These are phyloP conservation scores for Mycena maculata DNA, from an alignment of 768 basidiomycete species.

Conservation along the genomic window DNA sequence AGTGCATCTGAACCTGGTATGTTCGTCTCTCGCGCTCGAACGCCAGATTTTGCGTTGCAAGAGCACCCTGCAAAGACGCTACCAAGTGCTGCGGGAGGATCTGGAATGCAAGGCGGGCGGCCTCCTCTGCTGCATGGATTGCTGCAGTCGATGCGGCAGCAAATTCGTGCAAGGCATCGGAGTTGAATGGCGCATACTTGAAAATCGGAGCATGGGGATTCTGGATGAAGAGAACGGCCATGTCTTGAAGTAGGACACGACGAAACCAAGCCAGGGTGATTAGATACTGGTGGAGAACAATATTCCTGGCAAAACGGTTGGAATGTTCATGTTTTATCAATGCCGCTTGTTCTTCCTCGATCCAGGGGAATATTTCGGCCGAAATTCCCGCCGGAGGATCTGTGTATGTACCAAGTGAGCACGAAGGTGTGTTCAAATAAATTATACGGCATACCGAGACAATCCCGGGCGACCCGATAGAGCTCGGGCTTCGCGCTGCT, in stretches of 20 bases:
- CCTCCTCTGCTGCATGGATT: neutral
- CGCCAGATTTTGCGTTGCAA: neutral
- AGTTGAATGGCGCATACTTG: slow-evolving; percentile 1
- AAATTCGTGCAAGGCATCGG: neutral
- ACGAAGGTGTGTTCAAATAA: neutral
- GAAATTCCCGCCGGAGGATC: slow-evolving; percentile 34
- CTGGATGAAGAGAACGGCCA: slow-evolving; percentile 4
- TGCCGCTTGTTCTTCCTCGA: neutral
- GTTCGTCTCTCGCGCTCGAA: neutral
- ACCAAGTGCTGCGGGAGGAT: slow-evolving; percentile 13
- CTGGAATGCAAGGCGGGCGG: neutral
- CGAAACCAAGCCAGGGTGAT: neutral
- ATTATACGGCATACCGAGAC: slow-evolving; percentile 29
- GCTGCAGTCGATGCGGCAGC: neutral
- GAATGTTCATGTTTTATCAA: neutral
- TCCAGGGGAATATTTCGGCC: neutral
- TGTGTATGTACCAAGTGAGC: neutral
- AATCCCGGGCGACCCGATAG: slow-evolving; percentile 30
- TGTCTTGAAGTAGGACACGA: neutral
- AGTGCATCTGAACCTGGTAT: neutral
- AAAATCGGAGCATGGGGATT: neutral
- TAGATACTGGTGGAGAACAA: neutral
- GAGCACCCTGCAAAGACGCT: neutral
- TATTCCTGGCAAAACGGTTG: neutral
- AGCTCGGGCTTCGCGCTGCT: slow-evolving; percentile 38